A percentile compares a stretch with the other conserved stretches of the same genome.
phyloP scores from a whole-genome alignment of 257 asterid genomes.

The Solanum appendiculatum region DNA sequence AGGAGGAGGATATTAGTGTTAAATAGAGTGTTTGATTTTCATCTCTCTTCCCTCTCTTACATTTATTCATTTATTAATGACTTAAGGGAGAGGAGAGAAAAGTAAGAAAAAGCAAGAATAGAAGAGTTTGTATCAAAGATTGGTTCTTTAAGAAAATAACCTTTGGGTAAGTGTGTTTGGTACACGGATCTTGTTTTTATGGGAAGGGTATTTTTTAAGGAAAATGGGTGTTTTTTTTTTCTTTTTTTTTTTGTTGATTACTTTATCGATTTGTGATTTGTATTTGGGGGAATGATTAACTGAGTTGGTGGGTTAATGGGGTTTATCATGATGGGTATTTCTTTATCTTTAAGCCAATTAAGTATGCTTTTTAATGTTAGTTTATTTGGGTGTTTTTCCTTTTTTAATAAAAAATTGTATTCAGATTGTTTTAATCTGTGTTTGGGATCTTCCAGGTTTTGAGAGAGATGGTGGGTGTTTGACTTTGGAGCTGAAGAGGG shows the following conservation, averaged over 20 bases:
- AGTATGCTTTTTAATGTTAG: not conserved
- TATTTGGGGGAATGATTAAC: not conserved
- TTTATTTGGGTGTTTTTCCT: not conserved
- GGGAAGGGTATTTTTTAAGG: not conserved
- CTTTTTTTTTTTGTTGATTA: not conserved
- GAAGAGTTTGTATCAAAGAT: not conserved
- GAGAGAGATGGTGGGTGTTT: conserved; percentile 10
- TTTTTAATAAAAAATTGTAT: not conserved
- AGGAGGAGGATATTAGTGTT: not conserved
- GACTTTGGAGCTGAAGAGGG: conserved; percentile 46
- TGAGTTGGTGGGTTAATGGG: not conserved
- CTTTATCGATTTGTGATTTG: not conserved
- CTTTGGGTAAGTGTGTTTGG: not conserved
- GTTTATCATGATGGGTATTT: conserved; percentile 1
- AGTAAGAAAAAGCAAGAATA: not conserved
- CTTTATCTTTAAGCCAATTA: not conserved
- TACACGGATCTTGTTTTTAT: not conserved
- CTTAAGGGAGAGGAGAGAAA: not conserved
- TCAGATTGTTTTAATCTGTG: not conserved
- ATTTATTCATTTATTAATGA: not conserved
- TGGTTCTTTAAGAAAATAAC: not conserved
- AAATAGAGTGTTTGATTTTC: not conserved
- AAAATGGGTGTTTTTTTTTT: not conserved
- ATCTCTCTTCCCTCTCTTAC: not conserved
- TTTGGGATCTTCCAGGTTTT: conserved; percentile 1